Conservation (phyloP, 23 red algal species). For the Porphyridium purpureum region DNA sequence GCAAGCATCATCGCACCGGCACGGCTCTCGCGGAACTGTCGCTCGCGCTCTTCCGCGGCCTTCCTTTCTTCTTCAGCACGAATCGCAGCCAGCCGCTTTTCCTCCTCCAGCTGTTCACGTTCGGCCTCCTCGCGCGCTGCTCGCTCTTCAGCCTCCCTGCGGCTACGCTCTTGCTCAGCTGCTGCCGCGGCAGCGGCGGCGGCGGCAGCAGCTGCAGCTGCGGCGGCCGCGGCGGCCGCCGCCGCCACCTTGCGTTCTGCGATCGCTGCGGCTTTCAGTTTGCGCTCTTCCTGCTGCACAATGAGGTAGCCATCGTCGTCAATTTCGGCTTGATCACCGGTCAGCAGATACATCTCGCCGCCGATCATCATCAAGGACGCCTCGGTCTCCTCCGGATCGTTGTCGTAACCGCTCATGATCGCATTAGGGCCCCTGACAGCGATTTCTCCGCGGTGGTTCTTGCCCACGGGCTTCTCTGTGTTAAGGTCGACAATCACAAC, state of each 20-base stretch:
- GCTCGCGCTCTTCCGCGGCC: conserved; percentile 8
- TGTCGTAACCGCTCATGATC: conserved; percentile 10
- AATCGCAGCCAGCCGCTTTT: conserved; percentile 16
- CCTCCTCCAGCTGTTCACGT: conserved; percentile 13
- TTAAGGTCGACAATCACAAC: conserved; percentile 30
- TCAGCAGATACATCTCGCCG: conserved; percentile 27
- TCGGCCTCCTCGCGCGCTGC: too few relatives aligned
- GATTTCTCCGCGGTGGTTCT: conserved; percentile 14
- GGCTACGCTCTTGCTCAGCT: too few relatives aligned
- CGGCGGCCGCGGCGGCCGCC: conserved; percentile 6
- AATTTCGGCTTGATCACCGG: conserved; percentile 37
- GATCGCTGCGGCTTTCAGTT: conserved; percentile 32
- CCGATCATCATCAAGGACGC: conserved; percentile 2
- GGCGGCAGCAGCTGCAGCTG: conserved; percentile 5
- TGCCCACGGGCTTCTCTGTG: neutral
- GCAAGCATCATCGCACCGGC: neutral
- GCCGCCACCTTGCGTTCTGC: conserved; percentile 17
- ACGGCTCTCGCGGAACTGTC: neutral
- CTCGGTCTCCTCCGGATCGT: conserved; percentile 25
- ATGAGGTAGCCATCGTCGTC: conserved; percentile 34
- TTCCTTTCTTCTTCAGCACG: conserved; percentile 5
- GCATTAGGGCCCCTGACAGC: conserved; percentile 22
- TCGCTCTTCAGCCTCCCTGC: too few relatives aligned
- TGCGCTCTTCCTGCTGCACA: conserved; percentile 5
- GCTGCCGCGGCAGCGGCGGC: too few relatives aligned